These are phyloP conservation scores for Arctostaphylos glauca DNA, from an alignment of 148 eudicot species.

Conservation along the genomic window DNA sequence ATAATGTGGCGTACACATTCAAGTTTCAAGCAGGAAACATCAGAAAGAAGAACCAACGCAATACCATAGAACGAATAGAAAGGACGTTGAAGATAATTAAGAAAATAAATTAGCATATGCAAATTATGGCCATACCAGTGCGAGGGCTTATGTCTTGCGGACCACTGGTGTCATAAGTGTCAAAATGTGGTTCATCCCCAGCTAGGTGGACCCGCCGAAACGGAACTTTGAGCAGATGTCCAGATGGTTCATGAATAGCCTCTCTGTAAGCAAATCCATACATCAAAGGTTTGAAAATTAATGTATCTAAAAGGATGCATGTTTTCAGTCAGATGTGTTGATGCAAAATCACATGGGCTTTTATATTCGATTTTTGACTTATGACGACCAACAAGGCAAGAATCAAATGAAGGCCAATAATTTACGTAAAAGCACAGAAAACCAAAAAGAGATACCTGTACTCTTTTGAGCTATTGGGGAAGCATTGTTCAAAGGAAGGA, in stretches of 20 bases:
- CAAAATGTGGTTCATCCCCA: conserved; percentile 92
- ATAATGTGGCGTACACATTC: not conserved
- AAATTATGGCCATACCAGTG: conserved; percentile 42
- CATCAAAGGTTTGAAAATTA: conserved; percentile 13
- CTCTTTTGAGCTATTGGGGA: conserved; percentile 91
- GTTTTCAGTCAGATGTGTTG: not conserved
- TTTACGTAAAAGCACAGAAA: not conserved
- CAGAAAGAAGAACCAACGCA: not conserved
- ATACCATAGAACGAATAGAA: not conserved
- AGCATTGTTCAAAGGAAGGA: conserved; percentile 90
- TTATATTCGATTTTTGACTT: not conserved
- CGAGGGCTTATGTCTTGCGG: conserved; percentile 84
- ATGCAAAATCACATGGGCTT: not conserved
- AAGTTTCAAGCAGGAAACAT: not conserved
- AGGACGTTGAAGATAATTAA: not conserved
- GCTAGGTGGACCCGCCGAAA: conserved; percentile 84
- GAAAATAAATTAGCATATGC: not conserved
- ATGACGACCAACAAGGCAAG: not conserved
- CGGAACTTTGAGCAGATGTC: conserved; percentile 84
- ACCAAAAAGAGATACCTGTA: conserved; percentile 41
- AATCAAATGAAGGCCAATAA: not conserved
- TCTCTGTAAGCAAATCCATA: conserved; percentile 49
- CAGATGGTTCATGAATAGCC: conserved; percentile 69
- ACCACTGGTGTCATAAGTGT: conserved; percentile 94
- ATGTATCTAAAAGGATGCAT: not conserved